Evolutionary conservation across 441 rosid genomes (phyloP).

Genomic region (Gossypium davidsonii): DNA sequence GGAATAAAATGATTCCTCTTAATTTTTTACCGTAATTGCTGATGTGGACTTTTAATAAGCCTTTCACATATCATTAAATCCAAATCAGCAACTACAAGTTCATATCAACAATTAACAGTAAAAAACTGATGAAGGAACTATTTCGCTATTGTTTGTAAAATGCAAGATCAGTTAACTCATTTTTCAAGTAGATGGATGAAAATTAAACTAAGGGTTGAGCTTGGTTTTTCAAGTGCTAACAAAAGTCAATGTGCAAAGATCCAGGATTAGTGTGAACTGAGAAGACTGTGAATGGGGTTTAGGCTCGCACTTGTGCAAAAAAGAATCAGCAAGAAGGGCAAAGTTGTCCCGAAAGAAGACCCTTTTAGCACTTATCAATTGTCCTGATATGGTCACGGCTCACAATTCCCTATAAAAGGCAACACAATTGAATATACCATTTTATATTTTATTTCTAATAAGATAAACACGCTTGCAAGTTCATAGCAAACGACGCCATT

Average conservation of each 20-base stretch:
- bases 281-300: not conserved
- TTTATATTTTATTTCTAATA: not conserved
- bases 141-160: too few relatives aligned
- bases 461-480: not conserved
- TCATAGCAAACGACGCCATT: not conserved
- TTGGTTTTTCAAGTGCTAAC: too few relatives aligned
- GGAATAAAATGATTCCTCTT: too few relatives aligned
- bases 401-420: constrained; percentile 9
- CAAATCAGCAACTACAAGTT: too few relatives aligned
- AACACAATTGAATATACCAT: not conserved
- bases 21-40: not conserved
- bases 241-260: too few relatives aligned
- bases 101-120: too few relatives aligned
- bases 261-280: not conserved
- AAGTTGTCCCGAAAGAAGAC: not conserved
- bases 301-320: too few relatives aligned
- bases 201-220: too few relatives aligned
- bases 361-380: not conserved
- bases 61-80: too few relatives aligned
- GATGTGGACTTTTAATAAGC: not conserved
- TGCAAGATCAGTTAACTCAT: too few relatives aligned
- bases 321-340: not conserved
- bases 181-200: too few relatives aligned
- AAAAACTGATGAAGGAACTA: too few relatives aligned
- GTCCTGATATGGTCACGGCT: not conserved